Evolutionary conservation across 352 stramenopile species (phyloP).

Genomic region (Bremia lactucae): DNA sequence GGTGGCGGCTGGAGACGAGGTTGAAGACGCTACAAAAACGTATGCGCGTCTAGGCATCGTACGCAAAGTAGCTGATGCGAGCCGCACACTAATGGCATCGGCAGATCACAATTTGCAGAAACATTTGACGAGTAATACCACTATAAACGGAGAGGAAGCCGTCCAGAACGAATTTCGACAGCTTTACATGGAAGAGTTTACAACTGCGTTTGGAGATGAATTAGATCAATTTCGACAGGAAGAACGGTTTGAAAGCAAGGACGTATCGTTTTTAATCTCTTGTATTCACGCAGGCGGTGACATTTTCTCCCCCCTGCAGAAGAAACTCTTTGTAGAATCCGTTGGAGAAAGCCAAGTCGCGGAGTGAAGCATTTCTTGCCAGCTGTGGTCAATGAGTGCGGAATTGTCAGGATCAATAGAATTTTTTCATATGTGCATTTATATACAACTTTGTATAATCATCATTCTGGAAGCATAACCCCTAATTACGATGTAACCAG

Average conservation of each 20-base stretch:
- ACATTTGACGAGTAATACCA: conserved; percentile 6
- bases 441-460: too few relatives aligned
- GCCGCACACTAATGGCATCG: conserved; percentile 34
- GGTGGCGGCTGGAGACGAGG: conserved; percentile 35
- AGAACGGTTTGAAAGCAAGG: conserved; percentile 77
- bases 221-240: conserved; percentile 79
- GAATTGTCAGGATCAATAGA: too few relatives aligned
- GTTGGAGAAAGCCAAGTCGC: conserved; percentile 13
- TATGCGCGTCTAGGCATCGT: conserved; percentile 39
- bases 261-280: conserved; percentile 85
- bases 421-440: too few relatives aligned
- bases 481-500: too few relatives aligned
- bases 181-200: conserved; percentile 83
- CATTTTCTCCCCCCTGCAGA: conserved; percentile 72
- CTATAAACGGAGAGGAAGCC: conserved; percentile 5
- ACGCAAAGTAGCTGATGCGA: conserved; percentile 40
- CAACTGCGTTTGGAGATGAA: conserved; percentile 72
- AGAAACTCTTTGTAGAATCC: conserved; percentile 74
- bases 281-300: conserved; percentile 73
- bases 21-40: conserved; percentile 36
- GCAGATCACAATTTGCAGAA: conserved; percentile 37
- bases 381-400: too few relatives aligned
- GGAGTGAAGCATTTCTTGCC: conserved; percentile 11
- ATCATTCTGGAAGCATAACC: too few relatives aligned
- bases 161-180: conserved; percentile 53